Evolutionary conservation across 169 alveolate species (phyloP).

Genomic region (Plasmodium falciparum): DNA sequence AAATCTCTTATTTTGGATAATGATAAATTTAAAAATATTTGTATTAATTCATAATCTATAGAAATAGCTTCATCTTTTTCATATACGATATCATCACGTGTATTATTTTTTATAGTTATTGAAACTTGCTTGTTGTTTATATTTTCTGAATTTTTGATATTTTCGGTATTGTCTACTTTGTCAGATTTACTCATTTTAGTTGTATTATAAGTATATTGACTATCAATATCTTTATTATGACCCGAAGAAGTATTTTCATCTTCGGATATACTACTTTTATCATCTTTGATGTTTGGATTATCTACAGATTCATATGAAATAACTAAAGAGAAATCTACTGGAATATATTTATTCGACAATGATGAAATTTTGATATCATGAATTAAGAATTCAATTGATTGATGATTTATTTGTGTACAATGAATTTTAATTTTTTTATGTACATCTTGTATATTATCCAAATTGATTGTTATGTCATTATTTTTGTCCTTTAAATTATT

Average conservation of each 20-base stretch:
- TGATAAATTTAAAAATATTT: slow-evolving; percentile 35
- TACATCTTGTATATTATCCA: neutral
- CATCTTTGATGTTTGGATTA: neutral
- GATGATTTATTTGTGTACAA: slow-evolving; percentile 70
- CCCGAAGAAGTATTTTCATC: neutral
- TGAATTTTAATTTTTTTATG: slow-evolving; percentile 43
- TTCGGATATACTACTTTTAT: neutral
- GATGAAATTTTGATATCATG: slow-evolving; percentile 32
- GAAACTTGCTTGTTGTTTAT: neutral
- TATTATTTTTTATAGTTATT: neutral
- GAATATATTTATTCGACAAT: neutral
- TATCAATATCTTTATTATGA: neutral
- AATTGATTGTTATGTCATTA: slow-evolving; percentile 39
- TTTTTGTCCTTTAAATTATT: slow-evolving; percentile 70
- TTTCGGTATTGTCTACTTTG: neutral
- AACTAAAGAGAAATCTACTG: slow-evolving; percentile 56
- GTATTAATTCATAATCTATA: slow-evolving; percentile 48
- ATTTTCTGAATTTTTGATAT: neutral
- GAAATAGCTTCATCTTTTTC: neutral
- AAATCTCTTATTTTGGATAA: slow-evolving; percentile 67
- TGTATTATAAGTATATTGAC: neutral
- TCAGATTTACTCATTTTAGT: neutral
- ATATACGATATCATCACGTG: neutral
- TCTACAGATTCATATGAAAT: slow-evolving; percentile 34
- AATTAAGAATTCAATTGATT: slow-evolving; percentile 40